phyloP scores from a whole-genome alignment of 176 grass and related monocot species.

The Hyparrhenia diplandra region DNA sequence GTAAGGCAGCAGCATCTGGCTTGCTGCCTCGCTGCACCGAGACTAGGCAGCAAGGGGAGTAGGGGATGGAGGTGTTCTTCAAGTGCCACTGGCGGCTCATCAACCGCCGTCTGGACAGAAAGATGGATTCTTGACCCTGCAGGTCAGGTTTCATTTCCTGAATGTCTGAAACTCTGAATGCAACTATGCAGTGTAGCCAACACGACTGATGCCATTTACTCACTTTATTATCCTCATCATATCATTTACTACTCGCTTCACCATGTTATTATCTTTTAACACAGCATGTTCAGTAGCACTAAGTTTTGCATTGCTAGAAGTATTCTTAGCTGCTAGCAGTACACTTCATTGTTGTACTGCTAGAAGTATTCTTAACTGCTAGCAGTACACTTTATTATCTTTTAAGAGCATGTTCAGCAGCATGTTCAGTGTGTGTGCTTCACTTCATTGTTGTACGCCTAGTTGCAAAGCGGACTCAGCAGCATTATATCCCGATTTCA shows the following conservation, averaged over 20 bases:
- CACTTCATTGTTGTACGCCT: no score
- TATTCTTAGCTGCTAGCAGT: no score
- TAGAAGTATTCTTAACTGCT: no score
- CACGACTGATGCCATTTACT: no score
- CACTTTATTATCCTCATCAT: not conserved
- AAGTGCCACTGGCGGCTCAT: not conserved
- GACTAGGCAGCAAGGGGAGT: not conserved
- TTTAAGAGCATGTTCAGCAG: no score
- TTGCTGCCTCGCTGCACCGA: not conserved
- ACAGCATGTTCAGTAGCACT: not conserved
- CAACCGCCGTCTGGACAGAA: constrained; percentile 6
- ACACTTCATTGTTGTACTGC: no score
- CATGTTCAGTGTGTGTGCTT: not conserved
- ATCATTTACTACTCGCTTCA: not conserved
- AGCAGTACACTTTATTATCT: no score
- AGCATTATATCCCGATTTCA: constrained; percentile 11
- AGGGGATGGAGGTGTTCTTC: constrained; percentile 20
- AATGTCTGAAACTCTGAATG: not conserved
- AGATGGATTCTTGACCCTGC: constrained; percentile 60
- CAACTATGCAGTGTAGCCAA: no score
- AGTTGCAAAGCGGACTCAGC: no score
- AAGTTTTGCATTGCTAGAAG: no score
- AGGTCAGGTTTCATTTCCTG: not conserved
- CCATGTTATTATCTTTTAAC: not conserved
- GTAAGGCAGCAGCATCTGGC: not conserved